Base-by-base conservation (phyloP, 345 rosid species). In the Garcia nutans region DNA sequence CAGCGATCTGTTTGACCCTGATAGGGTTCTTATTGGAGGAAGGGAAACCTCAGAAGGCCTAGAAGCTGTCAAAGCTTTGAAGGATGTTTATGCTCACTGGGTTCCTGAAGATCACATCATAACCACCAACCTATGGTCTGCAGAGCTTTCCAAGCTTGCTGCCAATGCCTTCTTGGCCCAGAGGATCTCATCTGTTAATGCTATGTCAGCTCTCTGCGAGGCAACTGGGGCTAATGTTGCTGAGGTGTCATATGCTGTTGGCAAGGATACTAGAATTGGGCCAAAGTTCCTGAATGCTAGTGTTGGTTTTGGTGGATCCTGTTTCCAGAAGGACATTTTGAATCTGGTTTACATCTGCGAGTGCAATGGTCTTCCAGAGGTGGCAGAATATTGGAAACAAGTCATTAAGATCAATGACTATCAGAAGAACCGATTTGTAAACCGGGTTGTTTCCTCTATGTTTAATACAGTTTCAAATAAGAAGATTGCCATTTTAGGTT, bases 131-230 rank as follows among this genome's bases (percentile, higher is more conserved):
- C 98, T 93, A 57, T 93, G 98, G 97, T 93, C 98, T 0, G 98
- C 98, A 6, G 98, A 93, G 87, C 95, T 93, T 19, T 93, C 98
- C 33, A 93, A 93, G 87, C 94, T 93, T 62, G 98, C 98, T 31
- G 98, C 98, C 70, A 93, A 93, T 71, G 98, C 98, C 74, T 90
- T 93, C 84, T 75, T 93, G 85, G 97, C 97, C 13, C 97, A 93
- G 85, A 89, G 96, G 85, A 92, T 92, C 68, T 92, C 97, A 59
- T 92, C 96, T 44, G 97, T 91, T 33, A 93, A 93, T 71, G 94
- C 97, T 58, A 93, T 93, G 98, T 93, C 98, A 1, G 97, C 97
- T 49, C 93, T 93, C 23, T 91, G 94, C 50, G 97, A 93, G 84
- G 92, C 93, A 76, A 93, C 97, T n/a, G 97, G 97, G 0, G 97